Evolutionary conservation across 75 land plant genomes (phyloP), one percentile per base, ranked within the genome.

Genomic region (Chamaecyparis obtusa): DNA sequence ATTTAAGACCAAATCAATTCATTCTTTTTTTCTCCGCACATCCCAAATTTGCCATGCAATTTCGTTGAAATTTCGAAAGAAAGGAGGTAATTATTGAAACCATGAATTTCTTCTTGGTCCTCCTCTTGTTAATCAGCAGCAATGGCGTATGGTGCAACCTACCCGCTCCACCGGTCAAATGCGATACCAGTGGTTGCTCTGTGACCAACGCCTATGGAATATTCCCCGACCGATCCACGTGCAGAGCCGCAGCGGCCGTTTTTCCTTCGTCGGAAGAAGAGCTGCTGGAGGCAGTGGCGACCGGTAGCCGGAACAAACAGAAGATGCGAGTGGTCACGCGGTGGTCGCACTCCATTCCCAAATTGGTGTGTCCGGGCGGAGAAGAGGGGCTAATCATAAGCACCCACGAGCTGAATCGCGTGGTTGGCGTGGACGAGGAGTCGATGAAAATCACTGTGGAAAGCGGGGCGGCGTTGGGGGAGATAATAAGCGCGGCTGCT

Each of bases 331-430:
- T 89, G 55, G 94, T 88, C 35, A 94, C 92, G 6, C 76, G 89
- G 2, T 88, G 83, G 86, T 87, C 92, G 3, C 98, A 96, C 88
- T 91, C 93, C 91, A 94, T 95, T 37, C 90, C 93, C 75, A 96
- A 95, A 90, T 84, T 96, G 64, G 91, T 87, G 7, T 95, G 96
- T 83, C 93, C 94, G 6, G 95, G 93, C 9, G 94, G 95, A 3
- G 88, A 86, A 21, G 84, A 90, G 55, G 95, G 96, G 14, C 49
- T 94, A 39, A 57, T 96, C 35, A 91, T 96, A 44, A 96, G 98
- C 93, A 96, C 98, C 21, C 85, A 85, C 74, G 44, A 91, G 30
- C 90, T 94, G 19, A 90, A 90, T 72, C 81, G 44, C 9, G 86
- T 74, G 15, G 32, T 96, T 9, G 77, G 44, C 48, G 75, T 96